Conservation (phyloP, 257 asterid genomes). For the Scutellaria minor region DNA sequence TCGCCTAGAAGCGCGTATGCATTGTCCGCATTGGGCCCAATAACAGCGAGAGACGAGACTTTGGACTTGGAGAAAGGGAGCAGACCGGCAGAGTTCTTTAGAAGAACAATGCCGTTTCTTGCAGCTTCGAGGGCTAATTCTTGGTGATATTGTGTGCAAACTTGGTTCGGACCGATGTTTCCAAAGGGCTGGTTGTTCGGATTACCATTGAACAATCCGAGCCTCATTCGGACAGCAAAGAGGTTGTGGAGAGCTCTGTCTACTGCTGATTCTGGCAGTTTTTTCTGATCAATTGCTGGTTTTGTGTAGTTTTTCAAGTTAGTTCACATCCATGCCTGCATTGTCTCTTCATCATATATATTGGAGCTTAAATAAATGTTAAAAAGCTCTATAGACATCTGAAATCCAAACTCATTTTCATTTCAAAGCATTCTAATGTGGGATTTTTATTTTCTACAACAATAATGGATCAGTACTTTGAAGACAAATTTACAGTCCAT, state of each 20-base stretch:
- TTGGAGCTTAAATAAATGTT: no score
- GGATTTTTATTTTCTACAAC: no score
- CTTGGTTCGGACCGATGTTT: no score
- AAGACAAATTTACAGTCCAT: no score
- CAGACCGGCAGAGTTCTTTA: slow-evolving; percentile 68
- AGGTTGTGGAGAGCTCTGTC: slow-evolving; percentile 87
- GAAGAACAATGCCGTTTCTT: slow-evolving; percentile 57
- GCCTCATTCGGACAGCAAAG: slow-evolving; percentile 30
- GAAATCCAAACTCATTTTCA: no score
- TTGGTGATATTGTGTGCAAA: no score
- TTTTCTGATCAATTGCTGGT: slow-evolving; percentile 68
- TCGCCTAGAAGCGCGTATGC: slow-evolving; percentile 63
- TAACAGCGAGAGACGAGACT: slow-evolving; percentile 59
- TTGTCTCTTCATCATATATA: not conserved
- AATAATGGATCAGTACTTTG: no score
- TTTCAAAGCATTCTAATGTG: no score
- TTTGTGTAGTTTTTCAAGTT: slow-evolving; percentile 68
- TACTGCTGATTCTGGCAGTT: slow-evolving; percentile 46
- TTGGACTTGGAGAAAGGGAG: slow-evolving; percentile 66
- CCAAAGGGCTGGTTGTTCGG: no score
- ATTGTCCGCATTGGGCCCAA: slow-evolving; percentile 74
- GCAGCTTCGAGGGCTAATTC: slow-evolving; percentile 21
- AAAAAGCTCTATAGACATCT: no score
- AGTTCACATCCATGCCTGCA: slow-evolving; percentile 87
- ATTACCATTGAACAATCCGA: no score